Percentiles rank a stretch among this genome's conserved stretches.
phyloP scores from a whole-genome alignment of 2,329 filamentous ascomycete species.

The Apiospora pterosperma region DNA sequence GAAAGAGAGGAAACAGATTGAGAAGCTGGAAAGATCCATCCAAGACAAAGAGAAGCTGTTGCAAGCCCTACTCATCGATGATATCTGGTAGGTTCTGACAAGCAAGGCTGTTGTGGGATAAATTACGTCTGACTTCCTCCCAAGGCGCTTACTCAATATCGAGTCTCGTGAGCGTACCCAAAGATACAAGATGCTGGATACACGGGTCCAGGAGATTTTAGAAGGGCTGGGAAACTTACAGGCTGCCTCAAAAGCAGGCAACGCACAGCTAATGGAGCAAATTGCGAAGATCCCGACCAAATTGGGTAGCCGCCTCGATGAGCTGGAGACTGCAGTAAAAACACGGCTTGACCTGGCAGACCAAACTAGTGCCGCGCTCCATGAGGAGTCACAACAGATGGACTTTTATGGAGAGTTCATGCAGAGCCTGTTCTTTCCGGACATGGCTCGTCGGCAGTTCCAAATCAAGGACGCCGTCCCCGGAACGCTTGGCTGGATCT shows the following conservation, averaged over 20 bases:
- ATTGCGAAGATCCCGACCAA: background rate
- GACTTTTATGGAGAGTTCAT: background rate
- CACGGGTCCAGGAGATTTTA: background rate
- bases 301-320: background rate
- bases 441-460: background rate
- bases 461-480: background rate
- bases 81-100: background rate
- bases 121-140: background rate
- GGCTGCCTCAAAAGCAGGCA: background rate
- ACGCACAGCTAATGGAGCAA: background rate
- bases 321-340: background rate
- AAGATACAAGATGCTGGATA: background rate
- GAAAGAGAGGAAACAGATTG: background rate
- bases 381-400: background rate
- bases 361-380: background rate
- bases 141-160: background rate
- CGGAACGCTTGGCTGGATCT: background rate
- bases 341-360: background rate
- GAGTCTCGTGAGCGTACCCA: background rate
- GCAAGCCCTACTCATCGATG: background rate
- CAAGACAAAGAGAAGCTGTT: background rate
- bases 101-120: background rate
- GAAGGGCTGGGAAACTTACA: background rate
- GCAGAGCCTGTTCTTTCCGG: background rate
- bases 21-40: background rate